Percentiles rank a stretch among this genome's conserved stretches.
Evolutionary conservation across 1,139 yeast species (phyloP).

Genomic region (Scheffersomyces parashehatae): DNA sequence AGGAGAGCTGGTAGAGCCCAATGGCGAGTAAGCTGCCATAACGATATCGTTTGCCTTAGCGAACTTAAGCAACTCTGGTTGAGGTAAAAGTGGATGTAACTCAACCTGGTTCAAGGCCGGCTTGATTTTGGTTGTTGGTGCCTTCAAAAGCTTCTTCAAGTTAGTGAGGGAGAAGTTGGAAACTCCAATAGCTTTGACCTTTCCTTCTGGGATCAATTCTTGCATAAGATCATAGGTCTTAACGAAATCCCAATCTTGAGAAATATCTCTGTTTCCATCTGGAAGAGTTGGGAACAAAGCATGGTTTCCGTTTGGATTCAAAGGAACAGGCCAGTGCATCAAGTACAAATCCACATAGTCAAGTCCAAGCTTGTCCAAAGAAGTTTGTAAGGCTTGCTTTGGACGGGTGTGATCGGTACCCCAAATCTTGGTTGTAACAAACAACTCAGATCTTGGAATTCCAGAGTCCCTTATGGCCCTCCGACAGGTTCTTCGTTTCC

Average conservation of each 20-base stretch:
- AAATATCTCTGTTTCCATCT: conserved; percentile 12
- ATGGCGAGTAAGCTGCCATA: conserved; percentile 23
- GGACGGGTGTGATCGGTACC: conserved; percentile 61
- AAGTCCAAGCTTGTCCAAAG: conserved; percentile 28
- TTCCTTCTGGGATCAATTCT: conserved; percentile 8
- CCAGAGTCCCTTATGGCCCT: conserved; percentile 11
- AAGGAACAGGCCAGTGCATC: conserved; percentile 15
- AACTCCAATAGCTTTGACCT: conserved; percentile 20
- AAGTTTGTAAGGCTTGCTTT: conserved; percentile 45
- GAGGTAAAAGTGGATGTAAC: conserved; percentile 24
- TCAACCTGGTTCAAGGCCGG: conserved; percentile 23
- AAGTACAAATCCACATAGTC: conserved; percentile 20
- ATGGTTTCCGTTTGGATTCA: conserved; percentile 4
- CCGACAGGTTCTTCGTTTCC: conserved; percentile 18
- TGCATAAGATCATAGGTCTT: conserved; percentile 14
- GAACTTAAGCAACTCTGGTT: conserved; percentile 15
- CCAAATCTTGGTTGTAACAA: conserved; percentile 71
- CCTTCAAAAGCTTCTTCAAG: conserved; percentile 14
- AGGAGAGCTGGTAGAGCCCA: conserved; percentile 22
- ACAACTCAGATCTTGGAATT: conserved; percentile 9
- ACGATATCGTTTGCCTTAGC: conserved; percentile 14
- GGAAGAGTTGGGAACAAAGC: conserved; percentile 30
- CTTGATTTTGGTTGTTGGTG: conserved; percentile 14
- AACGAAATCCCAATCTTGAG: conserved; percentile 15
- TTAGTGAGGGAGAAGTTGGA: conserved; percentile 18